phyloP scores from a whole-genome alignment of 1,284 basidiomycete genomes.

The Sporisorium iseilematis-ciliati region DNA sequence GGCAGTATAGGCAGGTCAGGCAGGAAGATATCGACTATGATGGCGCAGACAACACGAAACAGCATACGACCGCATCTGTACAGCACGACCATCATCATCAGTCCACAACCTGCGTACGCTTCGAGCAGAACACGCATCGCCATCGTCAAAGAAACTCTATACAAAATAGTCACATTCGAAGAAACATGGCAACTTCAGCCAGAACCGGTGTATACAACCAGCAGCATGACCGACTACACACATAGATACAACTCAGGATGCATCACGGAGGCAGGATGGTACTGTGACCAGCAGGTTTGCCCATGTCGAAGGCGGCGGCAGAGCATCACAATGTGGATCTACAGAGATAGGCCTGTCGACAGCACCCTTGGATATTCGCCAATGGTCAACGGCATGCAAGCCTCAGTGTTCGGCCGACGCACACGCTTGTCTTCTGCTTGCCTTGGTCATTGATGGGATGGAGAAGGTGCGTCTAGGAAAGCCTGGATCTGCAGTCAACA shows the following conservation, averaged over 20 bases:
- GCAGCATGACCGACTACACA: neutral
- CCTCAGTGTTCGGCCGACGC: too few relatives aligned
- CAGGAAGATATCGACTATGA: slow-evolving; percentile 1
- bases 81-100: neutral
- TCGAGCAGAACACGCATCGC: neutral
- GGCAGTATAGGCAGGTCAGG: slow-evolving; percentile 1
- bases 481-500: too few relatives aligned
- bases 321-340: neutral
- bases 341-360: neutral
- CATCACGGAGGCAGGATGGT: neutral
- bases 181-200: too few relatives aligned
- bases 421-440: too few relatives aligned
- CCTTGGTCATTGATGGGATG: too few relatives aligned
- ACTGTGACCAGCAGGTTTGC: neutral
- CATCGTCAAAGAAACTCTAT: neutral
- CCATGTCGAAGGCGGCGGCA: neutral
- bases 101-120: neutral
- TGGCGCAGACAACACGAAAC: neutral
- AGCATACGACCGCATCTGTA: neutral
- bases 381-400: too few relatives aligned
- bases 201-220: neutral
- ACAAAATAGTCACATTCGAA: neutral
- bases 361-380: neutral
- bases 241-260: neutral
- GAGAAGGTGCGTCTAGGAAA: too few relatives aligned